Conservation (phyloP, 2,329 filamentous ascomycete genomes). For the Beauveria rudraprayagi region DNA sequence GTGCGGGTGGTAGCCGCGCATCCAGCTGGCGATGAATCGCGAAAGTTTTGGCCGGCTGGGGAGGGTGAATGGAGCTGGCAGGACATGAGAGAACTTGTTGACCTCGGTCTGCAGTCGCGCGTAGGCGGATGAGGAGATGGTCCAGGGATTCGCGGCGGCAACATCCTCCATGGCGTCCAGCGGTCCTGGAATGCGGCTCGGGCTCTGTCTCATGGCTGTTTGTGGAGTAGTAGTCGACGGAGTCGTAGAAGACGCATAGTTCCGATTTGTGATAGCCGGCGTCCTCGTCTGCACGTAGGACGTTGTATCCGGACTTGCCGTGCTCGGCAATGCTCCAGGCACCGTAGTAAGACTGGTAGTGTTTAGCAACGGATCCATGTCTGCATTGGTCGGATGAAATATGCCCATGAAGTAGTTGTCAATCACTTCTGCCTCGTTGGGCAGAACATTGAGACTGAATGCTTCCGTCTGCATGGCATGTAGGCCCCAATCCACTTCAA, state of each 20-base stretch:
- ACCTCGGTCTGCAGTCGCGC: conserved; percentile 12
- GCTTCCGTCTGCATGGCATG: background rate
- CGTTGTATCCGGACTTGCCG: no score
- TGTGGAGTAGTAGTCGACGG: background rate
- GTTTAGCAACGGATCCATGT: background rate
- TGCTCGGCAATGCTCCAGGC: background rate
- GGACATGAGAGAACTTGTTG: conserved; percentile 21
- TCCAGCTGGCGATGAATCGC: conserved; percentile 41
- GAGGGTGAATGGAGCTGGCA: conserved; percentile 37
- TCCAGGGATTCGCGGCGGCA: conserved; percentile 14
- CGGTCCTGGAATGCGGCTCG: background rate
- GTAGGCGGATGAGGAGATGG: conserved; percentile 12
- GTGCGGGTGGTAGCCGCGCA: conserved; percentile 42
- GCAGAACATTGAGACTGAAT: conserved; percentile 9
- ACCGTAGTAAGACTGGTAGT: background rate
- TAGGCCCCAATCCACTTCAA: background rate
- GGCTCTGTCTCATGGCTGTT: background rate
- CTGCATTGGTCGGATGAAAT: background rate
- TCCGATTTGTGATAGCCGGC: background rate
- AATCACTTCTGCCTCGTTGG: conserved; percentile 14
- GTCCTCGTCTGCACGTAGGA: background rate
- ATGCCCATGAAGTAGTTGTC: conserved; percentile 8
- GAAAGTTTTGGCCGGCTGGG: conserved; percentile 39
- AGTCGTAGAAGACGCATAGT: background rate
- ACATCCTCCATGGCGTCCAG: conserved; percentile 10